Evolutionary conservation across 768 basidiomycete species (phyloP), one percentile per base, ranked within the genome.

Genomic region (Suillus sp.): DNA sequence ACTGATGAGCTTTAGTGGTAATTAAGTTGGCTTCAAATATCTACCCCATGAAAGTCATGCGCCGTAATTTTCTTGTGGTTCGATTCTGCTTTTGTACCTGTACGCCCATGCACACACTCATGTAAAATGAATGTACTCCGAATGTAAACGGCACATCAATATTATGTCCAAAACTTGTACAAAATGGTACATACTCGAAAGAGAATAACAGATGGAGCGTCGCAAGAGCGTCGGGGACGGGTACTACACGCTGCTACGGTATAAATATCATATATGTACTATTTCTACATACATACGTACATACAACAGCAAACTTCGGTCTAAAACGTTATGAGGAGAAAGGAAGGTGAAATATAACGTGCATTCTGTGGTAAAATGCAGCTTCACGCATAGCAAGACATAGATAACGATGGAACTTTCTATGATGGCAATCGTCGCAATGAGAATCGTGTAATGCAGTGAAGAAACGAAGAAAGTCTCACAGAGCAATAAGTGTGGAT

Each of bases 401-500:
- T 25, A 35, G 34, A 55, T 22, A 8, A 30, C 2, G 16, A 51
- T 11, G 10, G 20, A 8, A 14, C 22, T 4, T 32, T 30, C 50
- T 51, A 20, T 30, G 18, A 30, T 10, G 50, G 1, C 10, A 32
- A 10, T 20, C 4, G 11, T 32, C 10, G 30, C 50, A 37, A 25
- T 37, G 11, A 56, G 54, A 37, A 25, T 37, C 4, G 16, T 16
- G 9, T 13, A 37, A 4, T 25, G 14, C 16, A 56, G 22, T 14
- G 9, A 22, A 55, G 14, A 55, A 18, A 25, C 11, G 25, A 27
- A 56, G 30, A n/a, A 2, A 6, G 2, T 27, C 55, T 56, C 25
- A 56, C 37, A 30, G n/a, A 53, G 13, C 13, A 37, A 35, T 37
- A 16, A 10, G 10, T 60, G 67, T 47, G 67, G 14, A 22, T 68